Conservation (phyloP, 1,284 basidiomycete species). For the Trichosporon sp. region DNA sequence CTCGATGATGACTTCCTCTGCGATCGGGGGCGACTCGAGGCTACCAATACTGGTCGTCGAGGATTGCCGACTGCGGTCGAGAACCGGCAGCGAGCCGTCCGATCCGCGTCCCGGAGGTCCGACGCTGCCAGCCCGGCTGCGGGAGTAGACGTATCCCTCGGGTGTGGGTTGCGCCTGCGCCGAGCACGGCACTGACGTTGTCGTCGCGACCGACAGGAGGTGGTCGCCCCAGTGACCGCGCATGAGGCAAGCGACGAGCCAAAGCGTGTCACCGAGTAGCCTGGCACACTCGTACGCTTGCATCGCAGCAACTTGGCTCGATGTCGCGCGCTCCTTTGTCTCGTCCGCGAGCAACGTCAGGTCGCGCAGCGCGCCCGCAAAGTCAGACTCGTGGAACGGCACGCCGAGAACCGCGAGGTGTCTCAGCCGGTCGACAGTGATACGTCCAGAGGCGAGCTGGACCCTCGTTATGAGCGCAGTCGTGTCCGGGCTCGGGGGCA, state of each 20-base stretch:
- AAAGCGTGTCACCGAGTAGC: constrained; percentile 47
- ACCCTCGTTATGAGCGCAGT: constrained; percentile 52
- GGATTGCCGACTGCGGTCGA: constrained; percentile 3
- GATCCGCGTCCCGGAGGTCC: not conserved
- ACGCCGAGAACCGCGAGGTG: constrained; percentile 42
- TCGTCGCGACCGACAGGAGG: not conserved
- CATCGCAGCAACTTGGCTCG: constrained; percentile 41
- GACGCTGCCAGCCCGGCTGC: constrained; percentile 13
- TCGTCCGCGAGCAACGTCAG: constrained; percentile 47
- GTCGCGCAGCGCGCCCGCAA: constrained; percentile 47
- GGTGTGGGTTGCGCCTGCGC: constrained; percentile 14
- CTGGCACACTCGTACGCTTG: constrained; percentile 49
- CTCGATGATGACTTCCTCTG: constrained; percentile 29
- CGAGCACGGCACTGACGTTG: constrained; percentile 1
- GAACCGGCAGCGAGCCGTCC: constrained; percentile 11
- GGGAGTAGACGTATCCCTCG: constrained; percentile 13
- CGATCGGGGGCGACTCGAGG: constrained; percentile 24
- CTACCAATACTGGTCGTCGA: constrained; percentile 4
- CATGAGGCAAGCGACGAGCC: constrained; percentile 7
- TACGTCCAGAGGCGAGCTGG: constrained; percentile 48
- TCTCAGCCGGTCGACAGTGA: constrained; percentile 46
- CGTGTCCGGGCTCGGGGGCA: constrained; percentile 39
- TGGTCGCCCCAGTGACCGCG: not conserved
- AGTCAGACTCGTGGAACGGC: constrained; percentile 50
- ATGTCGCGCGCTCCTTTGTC: constrained; percentile 45